Evolutionary conservation across 306 rosid genomes (phyloP).

Genomic region (Vachellia pachyceras): DNA sequence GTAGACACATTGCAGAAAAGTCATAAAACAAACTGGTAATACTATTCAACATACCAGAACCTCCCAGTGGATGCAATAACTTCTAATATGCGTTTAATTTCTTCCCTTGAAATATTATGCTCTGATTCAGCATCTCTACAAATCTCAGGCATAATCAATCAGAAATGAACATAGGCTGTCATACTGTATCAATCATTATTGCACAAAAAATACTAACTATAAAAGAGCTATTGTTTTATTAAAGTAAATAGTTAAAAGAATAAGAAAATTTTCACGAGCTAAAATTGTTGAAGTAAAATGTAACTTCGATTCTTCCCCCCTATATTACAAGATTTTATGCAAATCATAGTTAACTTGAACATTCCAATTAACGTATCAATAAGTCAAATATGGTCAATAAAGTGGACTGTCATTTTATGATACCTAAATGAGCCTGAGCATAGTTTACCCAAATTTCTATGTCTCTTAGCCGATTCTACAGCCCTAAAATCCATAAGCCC

Average conservation of each 20-base stretch:
- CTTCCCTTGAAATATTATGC: constrained; percentile 38
- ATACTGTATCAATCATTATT: not conserved
- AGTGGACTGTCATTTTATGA: not conserved
- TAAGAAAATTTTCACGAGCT: not conserved
- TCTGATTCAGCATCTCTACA: constrained; percentile 36
- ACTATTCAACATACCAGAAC: constrained; percentile 38
- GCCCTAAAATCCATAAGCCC: not conserved
- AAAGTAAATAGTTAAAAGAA: not conserved
- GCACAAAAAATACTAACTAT: not conserved
- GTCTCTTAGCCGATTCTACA: not conserved
- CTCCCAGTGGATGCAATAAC: constrained; percentile 54
- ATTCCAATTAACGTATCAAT: not conserved
- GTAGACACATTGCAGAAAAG: not conserved
- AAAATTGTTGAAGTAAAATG: not conserved
- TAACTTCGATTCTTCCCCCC: not conserved
- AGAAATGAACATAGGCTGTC: not conserved
- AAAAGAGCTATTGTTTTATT: not conserved
- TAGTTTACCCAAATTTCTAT: not conserved
- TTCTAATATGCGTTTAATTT: constrained; percentile 40
- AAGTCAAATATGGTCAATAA: not conserved
- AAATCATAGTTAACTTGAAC: not conserved
- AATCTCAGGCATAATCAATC: not conserved
- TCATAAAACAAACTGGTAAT: not conserved
- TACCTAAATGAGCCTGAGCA: not conserved
- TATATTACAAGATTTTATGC: not conserved